Evolutionary conservation across 2,329 filamentous ascomycete genomes (phyloP).

Genomic region (Pseudogymnoascus destructans): DNA sequence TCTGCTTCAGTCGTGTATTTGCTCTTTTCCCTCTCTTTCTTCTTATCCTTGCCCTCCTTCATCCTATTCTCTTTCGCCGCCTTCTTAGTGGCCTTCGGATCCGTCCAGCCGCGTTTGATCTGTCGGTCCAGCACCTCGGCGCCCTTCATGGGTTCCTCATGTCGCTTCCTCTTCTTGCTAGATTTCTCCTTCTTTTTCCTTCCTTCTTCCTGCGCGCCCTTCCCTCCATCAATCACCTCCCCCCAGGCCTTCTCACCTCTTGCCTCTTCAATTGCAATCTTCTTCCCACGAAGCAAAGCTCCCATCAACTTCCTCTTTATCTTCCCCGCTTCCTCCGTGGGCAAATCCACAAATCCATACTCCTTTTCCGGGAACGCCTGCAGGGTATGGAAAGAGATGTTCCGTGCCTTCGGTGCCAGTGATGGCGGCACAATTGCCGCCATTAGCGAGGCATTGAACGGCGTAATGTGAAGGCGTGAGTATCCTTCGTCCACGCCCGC

Average conservation of each 20-base stretch:
- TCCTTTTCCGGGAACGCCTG: constrained; percentile 80
- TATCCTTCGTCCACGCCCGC: constrained; percentile 17
- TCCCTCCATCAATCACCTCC: constrained; percentile 27
- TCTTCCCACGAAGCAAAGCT: constrained; percentile 67
- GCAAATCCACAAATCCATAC: constrained; percentile 84
- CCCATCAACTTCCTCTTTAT: constrained; percentile 85
- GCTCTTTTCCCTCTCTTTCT: constrained; percentile 49
- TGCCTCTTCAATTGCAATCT: constrained; percentile 75
- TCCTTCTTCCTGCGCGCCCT: constrained; percentile 28
- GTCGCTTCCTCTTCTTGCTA: constrained; percentile 36
- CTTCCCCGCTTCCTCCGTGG: constrained; percentile 71
- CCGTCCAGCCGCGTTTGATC: constrained; percentile 33
- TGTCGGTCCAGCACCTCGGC: constrained; percentile 49
- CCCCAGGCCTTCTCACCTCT: constrained; percentile 42
- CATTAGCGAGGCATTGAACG: constrained; percentile 64
- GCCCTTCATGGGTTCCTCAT: constrained; percentile 45
- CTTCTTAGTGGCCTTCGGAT: constrained; percentile 36
- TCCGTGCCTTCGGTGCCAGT: constrained; percentile 51
- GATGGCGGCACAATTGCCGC: constrained; percentile 57
- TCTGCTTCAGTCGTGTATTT: constrained; percentile 73
- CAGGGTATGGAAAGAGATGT: constrained; percentile 77
- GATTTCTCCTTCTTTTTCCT: constrained; percentile 30
- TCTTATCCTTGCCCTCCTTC: constrained; percentile 37
- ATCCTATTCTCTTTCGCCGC: constrained; percentile 32
- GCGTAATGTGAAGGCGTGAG: constrained; percentile 72